Base-by-base conservation (phyloP, 2,329 filamentous ascomycete genomes). In the Colletotrichum somersetense region DNA sequence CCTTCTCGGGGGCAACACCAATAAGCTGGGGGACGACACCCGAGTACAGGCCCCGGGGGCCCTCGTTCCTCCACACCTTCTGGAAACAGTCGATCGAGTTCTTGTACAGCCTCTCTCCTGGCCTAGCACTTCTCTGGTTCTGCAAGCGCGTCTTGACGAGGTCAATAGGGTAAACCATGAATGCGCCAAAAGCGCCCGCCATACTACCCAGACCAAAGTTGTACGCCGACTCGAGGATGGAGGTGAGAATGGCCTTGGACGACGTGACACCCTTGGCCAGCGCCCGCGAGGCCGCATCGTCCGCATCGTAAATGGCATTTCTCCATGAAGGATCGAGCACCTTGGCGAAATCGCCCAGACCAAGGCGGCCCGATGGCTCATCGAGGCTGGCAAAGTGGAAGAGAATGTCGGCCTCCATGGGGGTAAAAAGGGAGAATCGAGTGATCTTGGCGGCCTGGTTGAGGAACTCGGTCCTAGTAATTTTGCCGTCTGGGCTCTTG, bases 111-210 rank as follows among this genome's bases (percentile, higher is more conserved):
- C 93, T 87, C 82, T 97, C 92, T 69, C 96, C 96, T 0, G 95
- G 94, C 62, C 92, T 90, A 5, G 89, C 90, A 63, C 90, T 91
- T 76, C 96, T 91, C 86, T 99, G 96, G 85, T 99, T 99, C 84
- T 99, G 96, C 91, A 99, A 93, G 73, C 96, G 91, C 1, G 96
- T 99, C 89, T 99, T 99, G 82, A 99, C 96, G 73, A 99, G 85
- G 85, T 99, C 96, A 79, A 99, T 98, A 33, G 96, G 96, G 81
- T 99, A 99, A 66, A 99, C 96, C 94, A 99, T 98, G 81, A 99
- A 98, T 16, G 96, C 96, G 81, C 96, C 96, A 80, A 99, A 99
- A 12, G 96, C 96, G 83, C 96, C 96, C 10, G 96, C 96, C 76
- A 97, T 76, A 80, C 93, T 95, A 72, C 96, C 96, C 8, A 99